Conservation (phyloP, 352 stramenopile genomes). For the Globisporangium uncinulatum region DNA sequence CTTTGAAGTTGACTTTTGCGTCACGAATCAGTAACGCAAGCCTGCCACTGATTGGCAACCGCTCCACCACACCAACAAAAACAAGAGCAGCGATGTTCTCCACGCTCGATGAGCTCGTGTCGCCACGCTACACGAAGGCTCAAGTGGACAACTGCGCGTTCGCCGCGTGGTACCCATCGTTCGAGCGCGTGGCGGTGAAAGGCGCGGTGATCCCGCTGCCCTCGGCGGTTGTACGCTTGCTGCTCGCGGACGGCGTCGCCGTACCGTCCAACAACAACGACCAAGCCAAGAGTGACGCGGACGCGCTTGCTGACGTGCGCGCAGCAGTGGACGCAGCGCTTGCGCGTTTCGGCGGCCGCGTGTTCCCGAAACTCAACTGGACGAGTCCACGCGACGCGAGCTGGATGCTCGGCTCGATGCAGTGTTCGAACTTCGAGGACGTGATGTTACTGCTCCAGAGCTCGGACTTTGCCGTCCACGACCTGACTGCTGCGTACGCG, state of each 20-base stretch:
- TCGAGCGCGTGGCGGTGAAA: constrained; percentile 62
- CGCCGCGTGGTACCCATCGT: constrained; percentile 54
- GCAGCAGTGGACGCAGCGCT: constrained; percentile 65
- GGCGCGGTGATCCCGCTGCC: constrained; percentile 48
- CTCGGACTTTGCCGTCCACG: constrained; percentile 88
- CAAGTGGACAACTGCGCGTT: constrained; percentile 85
- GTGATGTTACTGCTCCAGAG: constrained; percentile 78
- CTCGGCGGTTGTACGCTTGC: constrained; percentile 42
- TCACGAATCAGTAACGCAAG: no score
- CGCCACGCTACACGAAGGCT: constrained; percentile 44
- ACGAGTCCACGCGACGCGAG: constrained; percentile 89
- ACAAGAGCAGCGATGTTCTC: no score
- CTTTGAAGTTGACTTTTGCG: no score
- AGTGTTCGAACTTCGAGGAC: constrained; percentile 79
- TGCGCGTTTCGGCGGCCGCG: constrained; percentile 46
- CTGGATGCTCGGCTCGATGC: constrained; percentile 88
- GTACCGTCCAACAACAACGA: no score
- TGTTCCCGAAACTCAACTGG: constrained; percentile 94
- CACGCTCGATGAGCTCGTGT: no score
- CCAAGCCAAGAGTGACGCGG: no score
- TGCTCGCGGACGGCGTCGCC: constrained; percentile 67
- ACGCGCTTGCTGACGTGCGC: constrained; percentile 34
- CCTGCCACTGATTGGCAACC: no score
- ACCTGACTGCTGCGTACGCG: constrained; percentile 85
- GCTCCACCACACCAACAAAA: no score